Evolutionary conservation across 108 stramenopile genomes (phyloP).

Genomic region (Cafeteria roenbergensis): DNA sequence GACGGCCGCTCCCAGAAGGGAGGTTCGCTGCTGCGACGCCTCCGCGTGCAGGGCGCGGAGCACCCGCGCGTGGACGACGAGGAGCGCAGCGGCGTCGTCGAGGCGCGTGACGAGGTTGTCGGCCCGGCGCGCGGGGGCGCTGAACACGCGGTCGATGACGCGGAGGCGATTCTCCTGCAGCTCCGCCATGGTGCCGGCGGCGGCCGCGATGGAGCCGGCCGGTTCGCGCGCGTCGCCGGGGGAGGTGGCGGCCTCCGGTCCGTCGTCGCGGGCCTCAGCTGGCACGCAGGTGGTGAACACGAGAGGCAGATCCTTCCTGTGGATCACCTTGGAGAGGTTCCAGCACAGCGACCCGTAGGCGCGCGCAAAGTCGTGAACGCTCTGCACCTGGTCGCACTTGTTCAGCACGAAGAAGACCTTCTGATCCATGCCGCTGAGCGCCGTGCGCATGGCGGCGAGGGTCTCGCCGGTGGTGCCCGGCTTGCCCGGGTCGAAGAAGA

Average conservation of each 20-base stretch:
- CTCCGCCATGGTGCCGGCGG: constrained; percentile 41
- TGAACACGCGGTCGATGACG: constrained; percentile 75
- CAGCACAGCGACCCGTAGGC: constrained; percentile 96
- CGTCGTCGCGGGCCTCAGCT: constrained; percentile 44
- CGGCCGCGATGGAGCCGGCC: not conserved
- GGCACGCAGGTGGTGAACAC: constrained; percentile 90
- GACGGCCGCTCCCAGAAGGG: constrained; percentile 3
- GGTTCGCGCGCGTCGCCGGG: constrained; percentile 19
- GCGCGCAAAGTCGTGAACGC: constrained; percentile 94
- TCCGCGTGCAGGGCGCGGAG: constrained; percentile 49
- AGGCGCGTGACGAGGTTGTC: constrained; percentile 95
- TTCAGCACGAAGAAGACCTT: constrained; percentile 94
- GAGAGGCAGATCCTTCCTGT: constrained; percentile 71
- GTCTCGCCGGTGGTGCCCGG: constrained; percentile 95
- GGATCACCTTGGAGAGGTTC: constrained; percentile 75
- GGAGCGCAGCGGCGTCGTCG: constrained; percentile 63
- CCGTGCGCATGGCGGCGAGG: constrained; percentile 70
- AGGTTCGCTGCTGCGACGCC: too few species aligned
- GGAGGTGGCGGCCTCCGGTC: constrained; percentile 9
- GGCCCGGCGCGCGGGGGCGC: constrained; percentile 82
- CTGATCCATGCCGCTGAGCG: constrained; percentile 89
- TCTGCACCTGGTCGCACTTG: constrained; percentile 61
- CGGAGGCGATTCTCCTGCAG: constrained; percentile 70
- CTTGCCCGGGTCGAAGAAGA: constrained; percentile 96
- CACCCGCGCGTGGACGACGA: constrained; percentile 66